Base-by-base conservation (phyloP, 2,329 filamentous ascomycete genomes). In the Colletotrichum orchidophilum region DNA sequence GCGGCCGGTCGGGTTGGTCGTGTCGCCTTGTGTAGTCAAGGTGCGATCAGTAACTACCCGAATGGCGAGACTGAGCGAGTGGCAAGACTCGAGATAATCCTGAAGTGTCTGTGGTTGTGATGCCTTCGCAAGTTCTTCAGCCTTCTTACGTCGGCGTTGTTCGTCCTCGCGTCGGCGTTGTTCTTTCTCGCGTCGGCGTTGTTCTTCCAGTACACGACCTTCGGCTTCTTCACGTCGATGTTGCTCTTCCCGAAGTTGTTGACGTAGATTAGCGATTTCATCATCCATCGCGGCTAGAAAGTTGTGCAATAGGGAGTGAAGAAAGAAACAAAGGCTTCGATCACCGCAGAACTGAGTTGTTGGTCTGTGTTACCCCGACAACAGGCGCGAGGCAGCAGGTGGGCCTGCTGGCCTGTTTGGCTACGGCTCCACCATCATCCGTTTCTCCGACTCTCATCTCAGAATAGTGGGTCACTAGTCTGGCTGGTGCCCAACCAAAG, bases 41-140 rank as follows among this genome's bases (percentile, higher is more conserved):
- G 77, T 77, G 12, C 39, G 73, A 54, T 80, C 74, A n/a, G 79
- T 81, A 0, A 80, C 70, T 7, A 82, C 75, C 58, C 77, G 6
- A 60, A 81, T 77, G 33, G 74, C 72, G 31, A 80, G 74, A 70
- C 72, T 73, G 58, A 83, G 77, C 3, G 71, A 69, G 71, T 83
- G 78, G 63, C 77, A 82, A 21, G 73, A 49, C 55, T 81, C 76
- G 52, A 83, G 77, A 74, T 81, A 83, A 35, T 70, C 58, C 54
- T 53, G 24, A 26, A 81, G 73, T 13, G 71, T 73, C 35, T 75
- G 73, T 53, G 71, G 76, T 55, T 57, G 67, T 49, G 77, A 75
- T 60, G 71, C 39, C 24, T 65, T 70, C 13, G 72, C 66, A 15
- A 70, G 60, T 65, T 76, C 46, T 76, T 81, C 76, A 49, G 74